A percentile compares a stretch with the other conserved stretches of the same genome.
Evolutionary conservation across 352 stramenopile genomes (phyloP).

Genomic region (Phytophthora kernoviae): DNA sequence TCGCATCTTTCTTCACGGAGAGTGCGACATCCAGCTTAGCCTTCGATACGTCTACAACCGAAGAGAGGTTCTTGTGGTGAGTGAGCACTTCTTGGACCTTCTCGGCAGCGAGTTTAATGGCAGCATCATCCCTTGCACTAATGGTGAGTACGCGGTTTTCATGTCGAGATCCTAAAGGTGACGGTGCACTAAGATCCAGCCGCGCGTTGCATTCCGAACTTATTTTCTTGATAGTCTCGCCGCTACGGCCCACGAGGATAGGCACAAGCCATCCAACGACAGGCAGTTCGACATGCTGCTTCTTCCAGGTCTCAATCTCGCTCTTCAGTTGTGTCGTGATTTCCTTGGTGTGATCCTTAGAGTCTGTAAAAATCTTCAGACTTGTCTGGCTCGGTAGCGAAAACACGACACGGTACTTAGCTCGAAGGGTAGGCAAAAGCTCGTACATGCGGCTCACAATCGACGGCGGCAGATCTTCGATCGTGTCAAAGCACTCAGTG

Average conservation of each 20-base stretch:
- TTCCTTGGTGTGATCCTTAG: conserved; percentile 49
- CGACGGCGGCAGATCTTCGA: conserved; percentile 50
- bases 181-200: conserved; percentile 52
- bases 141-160: conserved; percentile 64
- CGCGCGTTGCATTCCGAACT: conserved; percentile 59
- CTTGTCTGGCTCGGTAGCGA: conserved; percentile 59
- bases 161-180: conserved; percentile 22
- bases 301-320: conserved; percentile 62
- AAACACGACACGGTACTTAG: conserved; percentile 65
- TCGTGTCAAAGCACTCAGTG: conserved; percentile 52
- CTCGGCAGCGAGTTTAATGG: conserved; percentile 57
- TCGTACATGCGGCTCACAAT: conserved; percentile 71
- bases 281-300: conserved; percentile 69
- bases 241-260: conserved; percentile 73
- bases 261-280: conserved; percentile 71
- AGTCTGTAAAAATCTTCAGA: conserved; percentile 72
- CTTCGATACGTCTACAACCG: conserved; percentile 46
- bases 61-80: conserved; percentile 56
- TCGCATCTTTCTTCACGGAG: conserved; percentile 48
- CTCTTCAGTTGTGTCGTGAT: conserved; percentile 53
- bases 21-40: conserved; percentile 60
- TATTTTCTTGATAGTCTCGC: conserved; percentile 82
- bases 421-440: conserved; percentile 53
- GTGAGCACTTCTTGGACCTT: conserved; percentile 62
- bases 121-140: conserved; percentile 65